Evolutionary conservation across 2,329 filamentous ascomycete genomes (phyloP).

Genomic region (Calonectria montana): DNA sequence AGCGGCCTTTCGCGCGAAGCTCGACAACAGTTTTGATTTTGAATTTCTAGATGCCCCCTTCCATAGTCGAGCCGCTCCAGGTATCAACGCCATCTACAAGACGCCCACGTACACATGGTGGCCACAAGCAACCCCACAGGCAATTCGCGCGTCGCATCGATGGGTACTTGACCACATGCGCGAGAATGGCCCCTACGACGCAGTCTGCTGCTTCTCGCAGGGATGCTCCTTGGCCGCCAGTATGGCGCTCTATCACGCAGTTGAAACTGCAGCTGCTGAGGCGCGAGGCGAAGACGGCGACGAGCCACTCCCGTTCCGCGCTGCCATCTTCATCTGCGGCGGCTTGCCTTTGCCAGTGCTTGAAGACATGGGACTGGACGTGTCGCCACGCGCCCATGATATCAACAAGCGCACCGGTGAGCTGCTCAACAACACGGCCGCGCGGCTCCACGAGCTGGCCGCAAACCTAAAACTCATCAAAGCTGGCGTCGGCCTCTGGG

Average conservation of each 20-base stretch:
- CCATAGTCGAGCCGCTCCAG: background rate
- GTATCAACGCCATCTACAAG: slow-evolving; percentile 16
- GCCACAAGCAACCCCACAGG: slow-evolving; percentile 4
- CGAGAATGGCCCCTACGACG: slow-evolving; percentile 10
- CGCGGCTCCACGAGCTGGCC: slow-evolving; percentile 1
- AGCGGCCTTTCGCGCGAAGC: slow-evolving; percentile 7
- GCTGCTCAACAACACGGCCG: slow-evolving; percentile 3
- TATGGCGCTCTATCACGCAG: slow-evolving; percentile 3
- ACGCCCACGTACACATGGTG: slow-evolving; percentile 12
- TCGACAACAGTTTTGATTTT: slow-evolving; percentile 10
- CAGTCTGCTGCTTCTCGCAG: slow-evolving; percentile 14
- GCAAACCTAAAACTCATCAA: slow-evolving; percentile 8
- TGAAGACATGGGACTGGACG: slow-evolving; percentile 4
- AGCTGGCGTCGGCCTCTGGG: slow-evolving; percentile 10
- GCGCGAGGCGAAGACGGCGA: background rate
- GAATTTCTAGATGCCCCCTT: slow-evolving; percentile 11
- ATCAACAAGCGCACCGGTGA: slow-evolving; percentile 15
- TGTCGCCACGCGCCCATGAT: slow-evolving; percentile 2
- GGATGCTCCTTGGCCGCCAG: slow-evolving; percentile 12
- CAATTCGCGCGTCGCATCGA: slow-evolving; percentile 6
- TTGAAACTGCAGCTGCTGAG: background rate
- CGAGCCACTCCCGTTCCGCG: slow-evolving; percentile 6
- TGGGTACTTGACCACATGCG: slow-evolving; percentile 10
- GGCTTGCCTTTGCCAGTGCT: slow-evolving; percentile 6
- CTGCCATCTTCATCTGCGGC: slow-evolving; percentile 16